Conservation (phyloP, 1,284 basidiomycete species). For the Heterobasidion occidentale region DNA sequence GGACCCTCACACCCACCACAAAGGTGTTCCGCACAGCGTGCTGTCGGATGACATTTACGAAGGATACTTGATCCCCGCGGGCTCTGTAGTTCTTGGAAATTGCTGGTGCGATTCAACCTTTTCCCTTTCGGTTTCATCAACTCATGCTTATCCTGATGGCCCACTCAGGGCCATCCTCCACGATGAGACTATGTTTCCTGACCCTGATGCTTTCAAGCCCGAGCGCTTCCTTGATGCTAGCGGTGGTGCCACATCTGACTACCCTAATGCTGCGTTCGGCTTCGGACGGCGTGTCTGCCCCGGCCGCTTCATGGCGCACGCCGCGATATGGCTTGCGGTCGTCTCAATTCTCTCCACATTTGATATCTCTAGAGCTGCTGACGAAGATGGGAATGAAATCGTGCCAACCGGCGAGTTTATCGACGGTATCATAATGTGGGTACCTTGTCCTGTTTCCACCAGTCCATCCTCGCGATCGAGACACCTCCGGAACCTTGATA, state of each 20-base stretch:
- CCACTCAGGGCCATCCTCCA: constrained; percentile 9
- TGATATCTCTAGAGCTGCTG: constrained; percentile 18
- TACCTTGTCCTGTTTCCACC: background rate
- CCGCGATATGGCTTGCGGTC: constrained; percentile 21
- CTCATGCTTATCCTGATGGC: no score
- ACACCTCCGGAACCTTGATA: background rate
- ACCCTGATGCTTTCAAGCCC: constrained; percentile 10
- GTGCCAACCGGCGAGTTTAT: constrained; percentile 16
- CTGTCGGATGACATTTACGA: constrained; percentile 10
- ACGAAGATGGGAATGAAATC: constrained; percentile 17
- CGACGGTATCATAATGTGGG: constrained; percentile 13
- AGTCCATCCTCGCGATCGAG: background rate
- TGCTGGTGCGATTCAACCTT: constrained; percentile 1
- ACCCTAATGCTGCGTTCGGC: constrained; percentile 10
- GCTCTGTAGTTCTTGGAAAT: constrained; percentile 10
- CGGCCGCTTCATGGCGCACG: constrained; percentile 21
- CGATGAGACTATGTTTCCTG: constrained; percentile 7
- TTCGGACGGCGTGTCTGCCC: constrained; percentile 13
- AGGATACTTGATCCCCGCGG: constrained; percentile 11
- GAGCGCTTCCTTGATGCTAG: constrained; percentile 11
- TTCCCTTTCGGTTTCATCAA: background rate
- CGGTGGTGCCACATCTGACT: background rate
- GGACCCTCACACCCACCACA: background rate
- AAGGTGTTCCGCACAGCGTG: constrained; percentile 10
- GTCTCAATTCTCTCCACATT: constrained; percentile 20